Base-by-base conservation (phyloP, 176 grass and related monocot genomes). In the barley (Hordeum vulgare) region DNA sequence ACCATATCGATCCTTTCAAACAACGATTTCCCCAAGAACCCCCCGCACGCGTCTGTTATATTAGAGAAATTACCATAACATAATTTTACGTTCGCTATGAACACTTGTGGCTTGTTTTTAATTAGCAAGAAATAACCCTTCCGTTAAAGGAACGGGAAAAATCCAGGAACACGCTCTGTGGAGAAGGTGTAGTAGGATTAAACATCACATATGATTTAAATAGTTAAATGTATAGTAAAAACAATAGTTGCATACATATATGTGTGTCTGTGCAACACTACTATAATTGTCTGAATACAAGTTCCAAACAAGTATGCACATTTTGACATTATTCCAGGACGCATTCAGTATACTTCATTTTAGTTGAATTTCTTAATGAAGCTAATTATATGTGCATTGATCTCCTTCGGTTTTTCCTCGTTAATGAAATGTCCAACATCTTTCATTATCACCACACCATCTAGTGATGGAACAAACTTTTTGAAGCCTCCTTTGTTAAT, bases 401-500 rank as follows among this genome's bases (percentile, higher is more conserved):
- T 66, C 69, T 93, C 82, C 1, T 85, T 12, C 23, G 91, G 85
- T 27, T 88, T 90, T 34, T 93, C 88, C 49, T 93, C 88, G 3
- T 88, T 85, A 65, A 90, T 88, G 4, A 93, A 93, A 68, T 93
- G 91, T 0, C 85, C 85, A 5, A 82, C 91, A 59, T 83, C 88
- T 77, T 90, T 68, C 73, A 90, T 85, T 21, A 93, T 79, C 29
- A 90, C 68, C n/a, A 93, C 91, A 67, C 88, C 88, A 40, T 93
- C 91, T 0, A 93, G 82, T 39, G 90, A 47, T 3, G 91, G 91
- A 35, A 83, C 88, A 5, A 81, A 90, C 37, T 88, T 93, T 67
- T 90, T 93, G 60, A 93, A 58, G 23, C 85, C 82, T 20, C 82
- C 88, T 71, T 93, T 93, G 65, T 93, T 88, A 35, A 90, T 80